Base-by-base conservation (phyloP, 2,329 filamentous ascomycete species). In the Plectosphaerella cucumerina region DNA sequence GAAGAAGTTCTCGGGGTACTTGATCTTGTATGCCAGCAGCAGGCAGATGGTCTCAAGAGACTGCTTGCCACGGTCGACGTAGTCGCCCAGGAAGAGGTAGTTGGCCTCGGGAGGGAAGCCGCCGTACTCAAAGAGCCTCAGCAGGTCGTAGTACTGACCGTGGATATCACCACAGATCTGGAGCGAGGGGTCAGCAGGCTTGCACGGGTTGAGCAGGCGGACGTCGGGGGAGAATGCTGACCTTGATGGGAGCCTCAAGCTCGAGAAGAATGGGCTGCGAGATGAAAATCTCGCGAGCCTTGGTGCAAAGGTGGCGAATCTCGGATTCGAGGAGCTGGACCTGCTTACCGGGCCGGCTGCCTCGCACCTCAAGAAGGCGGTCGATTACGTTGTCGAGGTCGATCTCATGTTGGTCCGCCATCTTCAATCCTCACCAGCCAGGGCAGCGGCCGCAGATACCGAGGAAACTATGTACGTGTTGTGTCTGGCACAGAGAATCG, bases 1-100 rank as follows among this genome's bases (percentile, higher is more conserved):
- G 80, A 99, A 99, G 78, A 99, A 97, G 79, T 99, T 99, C 76
- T 99, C 94, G 46, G 94, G 94, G 70, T 96, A 97, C 78, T 97
- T 97, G 83, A 99, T 96, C 84, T 99, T 99, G 84, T 97, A 99
- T 56, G 91, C 91, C 48, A 99, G 83, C 51, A 99, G 82, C 58
- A 99, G 80, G 77, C 91, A 96, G 73, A 99, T 97, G 60, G 94
- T 97, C 80, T 99, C 94, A 50, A 99, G 86, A 35, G 93, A 97
- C 75, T 99, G 94, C 81, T 99, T 97, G 77, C 94, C 94, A 77
- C 94, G 87, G 72, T 99, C 94, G 64, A 99, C 94, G 66, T 99
- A 99, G 70, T 99, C 94, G 61, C 94, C 94, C 47, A 99, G 88
- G 82, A 99, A 99, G 63, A 99, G 90, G 75, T 97, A 99, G 80